Base-by-base conservation (phyloP, 441 rosid genomes). In the Hypseocharis bilobata region DNA sequence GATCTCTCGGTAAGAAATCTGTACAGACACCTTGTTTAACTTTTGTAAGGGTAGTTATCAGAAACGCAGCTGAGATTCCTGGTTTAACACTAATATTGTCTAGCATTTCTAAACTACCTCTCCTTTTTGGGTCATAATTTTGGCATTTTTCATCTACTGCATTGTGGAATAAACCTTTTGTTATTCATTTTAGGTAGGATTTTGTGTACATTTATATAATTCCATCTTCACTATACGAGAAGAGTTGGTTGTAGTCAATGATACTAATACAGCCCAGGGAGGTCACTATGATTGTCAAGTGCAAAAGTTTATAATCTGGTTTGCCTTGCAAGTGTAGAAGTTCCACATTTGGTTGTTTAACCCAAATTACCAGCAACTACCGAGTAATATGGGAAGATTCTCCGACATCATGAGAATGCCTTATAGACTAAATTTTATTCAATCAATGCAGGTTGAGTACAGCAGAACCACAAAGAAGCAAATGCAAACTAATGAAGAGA, bases 1-100 rank as follows among this genome's bases (percentile, higher is more conserved):
- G 96, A 94, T 77, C 80, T 94, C 72, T 94, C 96, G 19, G 99
- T 94, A 89, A 86, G 99, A 72, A 74, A 66, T 71, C 74, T 77
- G 29, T 73, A 14, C 57, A 10, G 61, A 70, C 49, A n/a, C 67
- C 3, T 55, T 65, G 26, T 64, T 65, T 59, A 32, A 27, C 27
- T 51, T 42, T 55, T 32, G 28, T 60, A 68, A 44, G 59, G 38
- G 56, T 69, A 38, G 34, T 38, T 7, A 3, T 63, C 23, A 7
- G 16, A 17, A 34, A 26, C 60, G 13, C 23, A n/a, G n/a, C n/a
- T n/a, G n/a, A n/a, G n/a, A n/a, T n/a, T n/a, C n/a, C n/a, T n/a
- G n/a, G n/a, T n/a, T n/a, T n/a, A n/a, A n/a, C n/a, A n/a, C n/a
- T n/a, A n/a, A n/a, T n/a, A n/a, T n/a, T n/a, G n/a, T n/a, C n/a